Percentiles rank a stretch among this genome's conserved stretches.
Evolutionary conservation across 164 flowering plant genomes (phyloP).

Genomic region (Cinnamomum micranthum): DNA sequence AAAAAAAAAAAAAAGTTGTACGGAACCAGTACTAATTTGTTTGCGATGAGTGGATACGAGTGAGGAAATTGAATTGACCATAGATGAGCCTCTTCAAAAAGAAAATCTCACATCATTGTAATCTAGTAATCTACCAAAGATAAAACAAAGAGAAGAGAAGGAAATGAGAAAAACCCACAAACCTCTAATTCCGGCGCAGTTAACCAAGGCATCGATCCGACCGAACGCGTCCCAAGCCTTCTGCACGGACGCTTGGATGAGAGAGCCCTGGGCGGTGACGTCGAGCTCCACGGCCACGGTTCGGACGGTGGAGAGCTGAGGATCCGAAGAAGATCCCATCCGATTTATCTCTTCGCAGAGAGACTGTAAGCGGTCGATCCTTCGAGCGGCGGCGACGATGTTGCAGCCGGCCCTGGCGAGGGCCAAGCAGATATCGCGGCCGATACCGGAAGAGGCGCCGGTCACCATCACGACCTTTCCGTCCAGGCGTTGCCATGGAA

Average conservation of each 20-base stretch:
- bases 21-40: too few relatives aligned
- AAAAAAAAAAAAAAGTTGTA: too few relatives aligned
- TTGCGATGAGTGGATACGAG: too few relatives aligned
- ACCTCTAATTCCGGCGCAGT: constrained; percentile 83
- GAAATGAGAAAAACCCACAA: too few relatives aligned
- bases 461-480: constrained; percentile 67
- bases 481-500: constrained; percentile 30
- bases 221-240: constrained; percentile 83
- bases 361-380: constrained; percentile 48
- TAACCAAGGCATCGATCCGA: constrained; percentile 59
- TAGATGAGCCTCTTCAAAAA: too few relatives aligned
- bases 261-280: constrained; percentile 36
- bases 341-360: constrained; percentile 64
- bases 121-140: too few relatives aligned
- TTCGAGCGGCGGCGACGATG: constrained; percentile 71
- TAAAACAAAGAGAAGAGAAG: background rate
- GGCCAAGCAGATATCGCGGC: constrained; percentile 57
- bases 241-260: constrained; percentile 41
- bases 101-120: too few relatives aligned
- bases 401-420: constrained; percentile 63
- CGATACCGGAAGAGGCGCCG: constrained; percentile 79
- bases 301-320: background rate
- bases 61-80: too few relatives aligned
- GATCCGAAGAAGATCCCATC: background rate
- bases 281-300: constrained; percentile 26